Evolutionary conservation across 805 yeast species (phyloP), one percentile per base, ranked within the genome.

Genomic region (Tetrapisispora arboricola): DNA sequence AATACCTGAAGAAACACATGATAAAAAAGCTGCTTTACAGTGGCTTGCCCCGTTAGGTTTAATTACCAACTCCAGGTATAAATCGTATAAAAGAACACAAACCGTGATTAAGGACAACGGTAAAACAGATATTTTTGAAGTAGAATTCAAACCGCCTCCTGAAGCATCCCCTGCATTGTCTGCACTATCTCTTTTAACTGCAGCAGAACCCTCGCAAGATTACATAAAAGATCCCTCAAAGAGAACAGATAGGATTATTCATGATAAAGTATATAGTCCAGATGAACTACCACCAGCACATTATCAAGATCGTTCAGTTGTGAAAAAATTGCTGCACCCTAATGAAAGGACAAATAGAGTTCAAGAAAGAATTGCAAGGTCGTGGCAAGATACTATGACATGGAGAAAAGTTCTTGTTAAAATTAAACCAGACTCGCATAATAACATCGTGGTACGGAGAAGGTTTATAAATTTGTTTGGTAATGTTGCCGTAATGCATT

Each of bases 361-460:
- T 1, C 68, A 67, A 43, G 97, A 92, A 49, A 71, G 74, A 41
- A 80, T 90, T 39, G 97, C 97, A 0, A 64, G 95, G 30, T 75
- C 77, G 38, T 90, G 94, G 80, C 96, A 88, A 55, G 70, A 73
- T 42, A 76, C 74, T 12, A 76, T 84, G 83, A 60, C 73, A 13
- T 88, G 97, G 97, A 66, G 96, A 30, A 88, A 88, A 60, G 95
- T 90, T 1, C 62, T 90, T 18, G 95, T 87, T 2, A 74, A 75
- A 37, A 65, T 88, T 47, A 73, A 77, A 47, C 95, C 96, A 0
- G 97, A 88, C 58, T 95, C 97, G 0, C 97, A 88, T 56, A 88
- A 88, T 55, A 88, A 87, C 54, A 86, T 90, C 29, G 70, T 84
- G 19, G 96, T 88, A 1, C 68, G 97, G 46, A 70, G 97, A 50